Evolutionary conservation across 2,329 filamentous ascomycete species (phyloP), one percentile per base, ranked within the genome.

Genomic region (Pyricularia sp.): DNA sequence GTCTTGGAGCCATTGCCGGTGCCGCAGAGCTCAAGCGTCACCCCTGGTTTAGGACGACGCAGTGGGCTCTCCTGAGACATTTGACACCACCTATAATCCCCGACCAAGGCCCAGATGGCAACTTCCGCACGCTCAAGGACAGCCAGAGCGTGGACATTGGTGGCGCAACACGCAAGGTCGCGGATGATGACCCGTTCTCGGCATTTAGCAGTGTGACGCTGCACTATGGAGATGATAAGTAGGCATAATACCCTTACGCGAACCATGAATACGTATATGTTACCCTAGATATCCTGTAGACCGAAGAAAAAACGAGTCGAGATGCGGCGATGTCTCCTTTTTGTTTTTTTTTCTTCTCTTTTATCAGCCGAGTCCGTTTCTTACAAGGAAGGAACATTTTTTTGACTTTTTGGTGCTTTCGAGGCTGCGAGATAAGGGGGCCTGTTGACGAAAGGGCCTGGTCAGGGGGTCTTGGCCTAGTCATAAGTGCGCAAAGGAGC

Each of bases 121-220:
- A 99, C 80, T 99, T 99, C 85, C 88, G 95, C 72, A 97, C 97
- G 75, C 94, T 99, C 69, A 99, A 98, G 81, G 95, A 99, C 80
- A 97, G 92, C 75, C 92, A 94, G 75, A 97, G 93, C 76, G 92
- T 98, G 66, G 95, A 99, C 78, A 90, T 96, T 65, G 88, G 87
- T 70, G 86, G 87, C 23, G 83, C 86, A 2, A 84, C 81, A 72
- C 79, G 93, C 1, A 92, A 97, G 14, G 93, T 93, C 10, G 82
- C 97, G 70, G 93, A 97, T 76, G 94, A 91, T 63, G 92, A 92
- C 84, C 95, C 95, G 1, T 99, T 99, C 77, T 92, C 97, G 79
- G 95, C 98, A 79, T 99, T 99, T 81, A 99, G 98, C 83, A 97
- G 93, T 77, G 94, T 99, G 61, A 99, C 95, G 67, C 83, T 99